A percentile compares a stretch with the other conserved stretches of the same genome.
These are phyloP conservation scores for Francoa sonchifolia DNA, from an alignment of 441 rosid genomes.

Conservation along the genomic window DNA sequence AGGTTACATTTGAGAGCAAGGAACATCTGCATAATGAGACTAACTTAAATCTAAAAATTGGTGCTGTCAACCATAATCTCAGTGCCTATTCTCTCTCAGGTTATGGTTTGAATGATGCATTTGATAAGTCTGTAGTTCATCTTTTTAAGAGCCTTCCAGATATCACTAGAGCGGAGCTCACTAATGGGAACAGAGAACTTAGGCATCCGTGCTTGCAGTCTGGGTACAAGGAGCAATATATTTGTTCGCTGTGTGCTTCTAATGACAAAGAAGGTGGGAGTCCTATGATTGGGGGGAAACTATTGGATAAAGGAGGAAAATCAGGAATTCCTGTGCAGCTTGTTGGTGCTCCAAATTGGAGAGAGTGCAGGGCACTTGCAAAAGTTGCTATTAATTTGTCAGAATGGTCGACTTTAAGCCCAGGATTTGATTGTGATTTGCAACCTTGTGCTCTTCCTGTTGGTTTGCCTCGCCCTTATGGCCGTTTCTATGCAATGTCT, in stretches of 20 bases:
- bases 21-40: constrained; percentile 37
- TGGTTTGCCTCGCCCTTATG: constrained; percentile 65
- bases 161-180: constrained; percentile 27
- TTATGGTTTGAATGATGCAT: constrained; percentile 96
- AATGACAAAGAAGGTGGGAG: constrained; percentile 29
- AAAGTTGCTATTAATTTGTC: constrained; percentile 77
- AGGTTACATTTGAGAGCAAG: constrained; percentile 87
- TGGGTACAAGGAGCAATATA: constrained; percentile 67
- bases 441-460: constrained; percentile 85
- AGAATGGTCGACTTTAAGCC: constrained; percentile 60
- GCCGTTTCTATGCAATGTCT: constrained; percentile 84
- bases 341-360: constrained; percentile 83
- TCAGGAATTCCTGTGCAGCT: constrained; percentile 56
- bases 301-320: constrained; percentile 36
- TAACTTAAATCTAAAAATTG: constrained; percentile 67
- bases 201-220: constrained; percentile 88
- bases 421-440: constrained; percentile 69
- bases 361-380: constrained; percentile 64
- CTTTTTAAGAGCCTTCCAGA: constrained; percentile 40
- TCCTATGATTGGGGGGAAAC: constrained; percentile 29
- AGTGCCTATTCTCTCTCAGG: constrained; percentile 95
- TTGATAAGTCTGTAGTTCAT: constrained; percentile 73
- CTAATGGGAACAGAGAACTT: constrained; percentile 47
- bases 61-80: constrained; percentile 64
- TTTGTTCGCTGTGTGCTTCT: constrained; percentile 59